Base-by-base conservation (phyloP, 139 green algal genomes). In the Micractinium sp. region DNA sequence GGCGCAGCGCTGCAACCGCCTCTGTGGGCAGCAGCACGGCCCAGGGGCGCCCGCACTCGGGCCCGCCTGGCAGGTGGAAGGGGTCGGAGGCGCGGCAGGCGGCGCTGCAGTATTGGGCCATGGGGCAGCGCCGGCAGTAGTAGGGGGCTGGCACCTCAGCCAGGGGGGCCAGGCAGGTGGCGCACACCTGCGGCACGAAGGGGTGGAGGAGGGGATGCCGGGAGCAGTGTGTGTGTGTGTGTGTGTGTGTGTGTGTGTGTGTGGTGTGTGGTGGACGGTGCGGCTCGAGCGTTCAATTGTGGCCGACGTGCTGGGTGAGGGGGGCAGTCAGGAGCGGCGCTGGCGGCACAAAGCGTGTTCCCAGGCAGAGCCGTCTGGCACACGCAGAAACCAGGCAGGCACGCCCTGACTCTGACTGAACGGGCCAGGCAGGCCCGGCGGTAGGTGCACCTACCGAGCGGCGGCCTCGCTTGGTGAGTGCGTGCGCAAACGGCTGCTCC, bases 41-140 rank as follows among this genome's bases (percentile, higher is more conserved):
- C 93, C 93, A 95, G 23, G 91, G 81, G 13, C 94, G 60, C n/a
- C 93, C 85, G 85, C 93, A 95, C 87, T 95, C 91, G 12, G 82
- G 39, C 27, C 92, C 90, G 23, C 86, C 80, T 0, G 67, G 71
- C 22, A 33, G 47, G 89, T 95, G 92, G 38, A 84, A 92, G 1
- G 41, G 3, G 39, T 93, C 89, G 1, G 23, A 66, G 0, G 69
- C 47, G 23, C 90, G 82, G 88, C 91, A 93, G 14, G 41, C 77
- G 16, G 75, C 63, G 39, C 69, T 87, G 89, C 93, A 95, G 87
- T 93, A 95, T n/a, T 56, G 23, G 0, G 88, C 79, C 85, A 94
- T 60, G 2, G 81, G 85, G 84, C 91, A 93, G 60, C 61, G 56
- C 13, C 29, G 39, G 76, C 90, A 95, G 29, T 87, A 89, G 82